Evolutionary conservation across 1,139 yeast species (phyloP).

Genomic region (Nakaseomyces sp.): DNA sequence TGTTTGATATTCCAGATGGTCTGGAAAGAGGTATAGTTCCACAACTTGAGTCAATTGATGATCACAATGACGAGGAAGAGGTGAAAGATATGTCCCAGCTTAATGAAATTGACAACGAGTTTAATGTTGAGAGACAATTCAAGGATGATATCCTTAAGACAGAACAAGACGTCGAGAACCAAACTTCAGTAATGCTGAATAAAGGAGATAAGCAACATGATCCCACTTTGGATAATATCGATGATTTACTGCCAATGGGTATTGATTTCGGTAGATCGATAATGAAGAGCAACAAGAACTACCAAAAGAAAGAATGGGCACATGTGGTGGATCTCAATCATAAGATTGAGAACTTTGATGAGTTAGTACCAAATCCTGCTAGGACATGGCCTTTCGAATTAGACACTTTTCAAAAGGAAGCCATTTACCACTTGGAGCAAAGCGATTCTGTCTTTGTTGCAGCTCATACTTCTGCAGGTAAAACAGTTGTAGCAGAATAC

Average conservation of each 20-base stretch:
- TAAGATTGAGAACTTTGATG: slow-evolving; percentile 71
- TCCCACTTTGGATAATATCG: slow-evolving; percentile 41
- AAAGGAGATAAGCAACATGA: slow-evolving; percentile 6
- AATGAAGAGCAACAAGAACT: slow-evolving; percentile 31
- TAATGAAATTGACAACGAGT: slow-evolving; percentile 27
- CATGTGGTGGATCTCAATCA: slow-evolving; percentile 87
- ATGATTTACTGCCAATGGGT: slow-evolving; percentile 68
- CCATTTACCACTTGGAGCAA: slow-evolving; percentile 90
- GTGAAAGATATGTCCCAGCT: slow-evolving; percentile 19
- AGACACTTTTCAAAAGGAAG: slow-evolving; percentile 94
- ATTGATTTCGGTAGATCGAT: slow-evolving; percentile 39
- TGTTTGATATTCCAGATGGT: slow-evolving; percentile 80
- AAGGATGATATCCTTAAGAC: slow-evolving; percentile 23
- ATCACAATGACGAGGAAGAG: slow-evolving; percentile 13
- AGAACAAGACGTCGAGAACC: slow-evolving; percentile 20
- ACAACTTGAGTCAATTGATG: slow-evolving; percentile 8
- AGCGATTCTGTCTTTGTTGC: slow-evolving; percentile 98
- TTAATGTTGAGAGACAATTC: slow-evolving; percentile 25
- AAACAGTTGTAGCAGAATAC: slow-evolving; percentile 87
- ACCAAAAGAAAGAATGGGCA: slow-evolving; percentile 70
- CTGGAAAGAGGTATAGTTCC: slow-evolving; percentile 59
- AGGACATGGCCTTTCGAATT: slow-evolving; percentile 87
- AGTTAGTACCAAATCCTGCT: slow-evolving; percentile 88
- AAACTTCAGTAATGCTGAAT: slow-evolving; percentile 4
- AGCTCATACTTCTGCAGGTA: slow-evolving; percentile 94